Evolutionary conservation across 257 asterid species (phyloP).

Genomic region (Lithospermum erythrorhizon): DNA sequence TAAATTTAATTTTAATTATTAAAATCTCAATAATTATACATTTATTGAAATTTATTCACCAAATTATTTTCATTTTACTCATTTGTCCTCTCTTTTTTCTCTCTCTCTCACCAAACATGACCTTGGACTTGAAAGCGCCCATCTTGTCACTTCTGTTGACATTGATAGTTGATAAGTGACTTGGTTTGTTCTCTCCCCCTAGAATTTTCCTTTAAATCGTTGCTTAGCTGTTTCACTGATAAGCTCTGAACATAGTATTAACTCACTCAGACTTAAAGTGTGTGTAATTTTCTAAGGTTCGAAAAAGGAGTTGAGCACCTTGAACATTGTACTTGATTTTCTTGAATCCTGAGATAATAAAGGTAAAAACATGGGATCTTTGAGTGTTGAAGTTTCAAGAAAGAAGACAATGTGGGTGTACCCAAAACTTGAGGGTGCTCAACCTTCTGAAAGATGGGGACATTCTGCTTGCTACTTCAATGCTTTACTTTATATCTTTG

Average conservation of each 20-base stretch:
- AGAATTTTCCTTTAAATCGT: constrained; percentile 31
- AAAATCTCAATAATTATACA: no score
- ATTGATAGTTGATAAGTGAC: constrained; percentile 85
- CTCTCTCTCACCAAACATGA: no score
- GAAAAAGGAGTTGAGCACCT: no score
- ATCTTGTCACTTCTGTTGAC: constrained; percentile 98
- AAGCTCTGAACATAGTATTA: not conserved
- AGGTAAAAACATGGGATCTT: constrained; percentile 39
- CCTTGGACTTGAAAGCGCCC: constrained; percentile 83
- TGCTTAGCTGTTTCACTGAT: constrained; percentile 11
- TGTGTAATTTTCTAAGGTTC: no score
- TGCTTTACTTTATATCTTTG: constrained; percentile 67
- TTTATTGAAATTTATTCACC: no score
- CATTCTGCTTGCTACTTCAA: constrained; percentile 79
- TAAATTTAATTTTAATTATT: no score
- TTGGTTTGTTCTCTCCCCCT: constrained; percentile 49
- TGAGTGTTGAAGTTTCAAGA: constrained; percentile 33
- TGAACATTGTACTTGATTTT: no score
- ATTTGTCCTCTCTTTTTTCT: no score
- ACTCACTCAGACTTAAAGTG: not conserved
- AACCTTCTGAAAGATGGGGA: constrained; percentile 97
- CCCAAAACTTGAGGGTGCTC: constrained; percentile 60
- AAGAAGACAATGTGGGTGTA: constrained; percentile 64
- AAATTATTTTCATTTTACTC: no score
- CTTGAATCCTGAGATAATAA: not conserved